Percentiles rank a stretch among this genome's conserved stretches.
These are phyloP conservation scores for Antitrichia curtipendula DNA, from an alignment of 225 moss, liverwort and hornwort species.

Conservation along the genomic window DNA sequence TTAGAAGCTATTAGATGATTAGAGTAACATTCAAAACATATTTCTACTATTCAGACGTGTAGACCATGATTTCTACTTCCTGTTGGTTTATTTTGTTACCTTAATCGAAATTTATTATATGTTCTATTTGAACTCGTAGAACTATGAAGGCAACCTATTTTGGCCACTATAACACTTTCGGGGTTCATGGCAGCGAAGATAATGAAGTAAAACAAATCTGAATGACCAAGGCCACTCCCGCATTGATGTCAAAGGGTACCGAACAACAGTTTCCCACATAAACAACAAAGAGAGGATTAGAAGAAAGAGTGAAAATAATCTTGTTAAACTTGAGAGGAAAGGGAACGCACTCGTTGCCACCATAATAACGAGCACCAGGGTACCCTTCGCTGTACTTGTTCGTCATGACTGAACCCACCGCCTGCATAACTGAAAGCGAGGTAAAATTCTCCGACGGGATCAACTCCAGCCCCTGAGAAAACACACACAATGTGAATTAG, in stretches of 20 bases:
- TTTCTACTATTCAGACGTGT: not conserved
- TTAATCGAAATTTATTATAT: not conserved
- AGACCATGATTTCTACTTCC: not conserved
- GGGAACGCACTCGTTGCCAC: constrained; percentile 78
- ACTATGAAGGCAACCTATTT: not conserved
- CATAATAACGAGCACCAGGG: constrained; percentile 95
- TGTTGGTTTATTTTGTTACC: not conserved
- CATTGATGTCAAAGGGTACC: not conserved
- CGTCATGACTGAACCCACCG: constrained; percentile 95
- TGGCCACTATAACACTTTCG: not conserved
- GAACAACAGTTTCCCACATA: too few species aligned
- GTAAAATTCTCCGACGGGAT: constrained; percentile 99
- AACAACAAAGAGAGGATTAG: too few species aligned
- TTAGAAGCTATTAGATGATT: not conserved
- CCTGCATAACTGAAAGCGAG: constrained; percentile 89
- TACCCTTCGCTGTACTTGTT: constrained; percentile 99
- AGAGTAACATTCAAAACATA: not conserved
- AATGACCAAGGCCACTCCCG: not conserved
- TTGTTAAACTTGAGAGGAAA: not conserved
- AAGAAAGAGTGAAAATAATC: not conserved
- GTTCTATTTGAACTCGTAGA: not conserved
- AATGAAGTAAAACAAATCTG: not conserved
- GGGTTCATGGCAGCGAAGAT: not conserved
- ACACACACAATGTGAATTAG: not conserved
- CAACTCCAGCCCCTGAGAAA: constrained; percentile 65